Evolutionary conservation across 78 protist species (phyloP), one percentile per base, ranked within the genome.

Genomic region (Dictyostelium purpureum): DNA sequence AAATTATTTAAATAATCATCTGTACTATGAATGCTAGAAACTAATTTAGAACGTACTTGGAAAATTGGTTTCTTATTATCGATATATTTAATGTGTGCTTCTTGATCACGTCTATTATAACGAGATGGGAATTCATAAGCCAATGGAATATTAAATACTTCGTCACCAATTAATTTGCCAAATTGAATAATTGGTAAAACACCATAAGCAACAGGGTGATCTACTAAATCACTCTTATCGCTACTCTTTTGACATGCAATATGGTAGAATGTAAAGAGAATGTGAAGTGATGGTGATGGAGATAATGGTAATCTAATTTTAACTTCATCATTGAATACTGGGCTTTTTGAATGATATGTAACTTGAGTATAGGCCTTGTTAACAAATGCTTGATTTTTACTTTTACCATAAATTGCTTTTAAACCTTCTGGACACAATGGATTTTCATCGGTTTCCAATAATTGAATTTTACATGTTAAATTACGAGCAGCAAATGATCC

Each of bases 231-330:
- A 24, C 77, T 66, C 28, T 66, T 52, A 59, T 69, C 54, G 28
- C 77, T 74, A 33, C 51, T 31, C 61, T 88, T 88, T 37, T 88
- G 89, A 47, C 95, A 90, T 21, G 88, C 73, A 14, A 90, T 78
- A 56, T 90, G 95, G 33, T 90, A 90, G 66, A 90, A 90, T 40
- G 89, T 81, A n/a, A 79, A 90, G 33, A 90, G 74, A 0, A 90
- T 14, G 24, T 90, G 88, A 19, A 79, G 70, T 2, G 75, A 33
- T 24, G 90, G 77, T 11, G 45, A 24, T 12, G 82, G 56, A 0
- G 73, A 57, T n/a, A 81, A 51, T 12, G 95, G 95, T 21, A 90
- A 35, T 11, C 71, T 19, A 19, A 90, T 61, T n/a, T 90, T 90
- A 26, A 90, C 45, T 33, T 90, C 95, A 56, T 90, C 88, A 37